Base-by-base conservation (phyloP, 371 early-diverging fungal species). In the Apophysomyces elegans region DNA sequence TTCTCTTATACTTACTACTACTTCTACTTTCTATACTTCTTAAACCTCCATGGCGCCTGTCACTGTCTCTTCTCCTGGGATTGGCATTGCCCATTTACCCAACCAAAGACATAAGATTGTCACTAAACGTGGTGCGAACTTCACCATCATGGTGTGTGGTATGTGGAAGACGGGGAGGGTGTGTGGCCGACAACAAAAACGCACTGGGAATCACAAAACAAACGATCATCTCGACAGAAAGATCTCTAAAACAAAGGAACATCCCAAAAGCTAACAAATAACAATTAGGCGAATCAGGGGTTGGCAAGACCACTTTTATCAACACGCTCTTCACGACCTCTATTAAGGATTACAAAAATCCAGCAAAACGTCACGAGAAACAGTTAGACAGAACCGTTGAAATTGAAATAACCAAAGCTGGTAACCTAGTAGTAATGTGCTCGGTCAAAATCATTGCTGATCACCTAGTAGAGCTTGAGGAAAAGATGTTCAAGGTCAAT, bases 11-110 rank as follows among this genome's bases (percentile, higher is more conserved):
- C 54, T 18, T 50, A 50, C 54, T 50, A 50, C 21, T 21, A 21
- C 54, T 21, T 50, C 16, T 50, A 18, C 32, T 21, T 50, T 50
- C 21, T 50, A 21, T 21, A 50, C 21, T 21, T 50, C 21, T 18
- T 50, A 21, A 21, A n/a, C 2, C 18, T 43, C 41, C 18, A 70
- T 70, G 70, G 65, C 68, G 12, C 73, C 81, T 65, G 45, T 79
- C 59, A 74, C 79, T 64, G 71, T 80, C 67, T 65, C 77, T 65
- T 69, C 81, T 61, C 67, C 66, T 59, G 90, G 88, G 71, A 91
- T 96, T 66, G 99, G 99, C 62, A 92, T 99, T 70, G 93, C 96
- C 74, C 95, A 96, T 85, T 83, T 99, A 69, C 98, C 99, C 62
- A 96, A 98, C 86, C 97, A 97, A 82, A 84, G 91, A 63, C 96